Evolutionary conservation across 305 asterid genomes (phyloP).

Genomic region (Fraxinus paxiana): DNA sequence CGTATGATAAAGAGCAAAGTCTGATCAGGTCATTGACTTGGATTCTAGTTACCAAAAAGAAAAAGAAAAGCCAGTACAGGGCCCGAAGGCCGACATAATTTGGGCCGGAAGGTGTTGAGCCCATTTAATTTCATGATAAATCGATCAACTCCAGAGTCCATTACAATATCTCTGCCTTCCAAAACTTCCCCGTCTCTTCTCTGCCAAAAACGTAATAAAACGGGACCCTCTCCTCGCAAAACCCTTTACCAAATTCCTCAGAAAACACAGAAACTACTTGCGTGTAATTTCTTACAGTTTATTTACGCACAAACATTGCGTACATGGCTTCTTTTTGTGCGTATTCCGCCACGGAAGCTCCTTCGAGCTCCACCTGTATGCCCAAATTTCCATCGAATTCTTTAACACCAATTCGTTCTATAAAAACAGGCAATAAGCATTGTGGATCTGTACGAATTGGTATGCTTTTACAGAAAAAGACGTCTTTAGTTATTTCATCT

Average conservation of each 20-base stretch:
- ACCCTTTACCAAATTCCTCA: background rate
- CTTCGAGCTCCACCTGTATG: conserved; percentile 39
- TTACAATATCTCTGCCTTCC: background rate
- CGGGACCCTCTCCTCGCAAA: background rate
- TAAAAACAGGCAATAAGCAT: conserved; percentile 15
- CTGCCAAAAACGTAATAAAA: background rate
- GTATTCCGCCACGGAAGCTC: conserved; percentile 54
- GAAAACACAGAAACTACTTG: background rate
- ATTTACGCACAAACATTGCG: background rate
- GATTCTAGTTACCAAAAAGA: background rate
- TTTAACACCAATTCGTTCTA: conserved; percentile 5
- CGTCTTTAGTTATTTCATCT: conserved; percentile 27
- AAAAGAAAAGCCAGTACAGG: background rate
- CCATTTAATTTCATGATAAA: background rate
- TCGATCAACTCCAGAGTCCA: background rate
- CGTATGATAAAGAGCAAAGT: background rate
- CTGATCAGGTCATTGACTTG: background rate
- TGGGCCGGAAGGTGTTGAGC: background rate
- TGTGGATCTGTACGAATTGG: conserved; percentile 25
- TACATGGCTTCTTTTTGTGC: conserved; percentile 25
- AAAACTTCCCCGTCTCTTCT: background rate
- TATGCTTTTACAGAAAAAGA: conserved; percentile 18
- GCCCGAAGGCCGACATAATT: background rate
- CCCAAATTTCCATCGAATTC: conserved; percentile 36
- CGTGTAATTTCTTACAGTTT: background rate